A percentile compares a stretch with the other conserved stretches of the same genome.
Conservation (phyloP, 768 basidiomycete species). For the Tylopilus felleus region DNA sequence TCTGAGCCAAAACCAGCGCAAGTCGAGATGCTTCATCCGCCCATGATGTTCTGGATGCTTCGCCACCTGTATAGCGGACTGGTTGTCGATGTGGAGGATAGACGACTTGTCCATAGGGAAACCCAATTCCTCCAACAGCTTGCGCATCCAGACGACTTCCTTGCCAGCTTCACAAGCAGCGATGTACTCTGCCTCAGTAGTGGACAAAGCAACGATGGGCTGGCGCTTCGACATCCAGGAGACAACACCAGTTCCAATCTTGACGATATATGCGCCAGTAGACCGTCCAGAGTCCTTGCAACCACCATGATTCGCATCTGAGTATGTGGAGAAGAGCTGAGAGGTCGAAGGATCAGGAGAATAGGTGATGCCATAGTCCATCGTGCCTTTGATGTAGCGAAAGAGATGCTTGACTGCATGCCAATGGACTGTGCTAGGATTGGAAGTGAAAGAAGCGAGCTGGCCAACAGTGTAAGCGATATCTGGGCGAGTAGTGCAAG, state of each 20-base stretch:
- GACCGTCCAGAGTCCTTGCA: neutral
- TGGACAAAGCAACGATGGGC: constrained; percentile 32
- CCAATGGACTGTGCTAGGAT: neutral
- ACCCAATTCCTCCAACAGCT: constrained; percentile 11
- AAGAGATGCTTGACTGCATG: neutral
- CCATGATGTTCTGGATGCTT: no score
- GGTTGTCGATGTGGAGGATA: no score
- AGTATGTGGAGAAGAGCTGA: neutral
- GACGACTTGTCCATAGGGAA: neutral
- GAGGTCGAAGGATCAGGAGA: neutral
- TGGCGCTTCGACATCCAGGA: constrained; percentile 37
- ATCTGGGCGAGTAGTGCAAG: neutral
- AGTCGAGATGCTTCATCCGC: no score
- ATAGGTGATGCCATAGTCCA: neutral
- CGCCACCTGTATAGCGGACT: no score
- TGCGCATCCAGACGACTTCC: constrained; percentile 28
- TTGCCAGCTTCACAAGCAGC: constrained; percentile 22
- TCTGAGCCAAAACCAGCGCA: no score
- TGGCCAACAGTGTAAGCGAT: neutral
- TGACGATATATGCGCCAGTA: neutral
- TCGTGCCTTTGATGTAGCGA: neutral
- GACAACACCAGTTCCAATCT: constrained; percentile 22
- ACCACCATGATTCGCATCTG: neutral
- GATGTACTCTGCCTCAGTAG: no score
- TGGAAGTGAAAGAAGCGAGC: neutral